These are phyloP conservation scores for Camellia lanceoleosa DNA, from an alignment of 148 eudicot species.

Conservation along the genomic window DNA sequence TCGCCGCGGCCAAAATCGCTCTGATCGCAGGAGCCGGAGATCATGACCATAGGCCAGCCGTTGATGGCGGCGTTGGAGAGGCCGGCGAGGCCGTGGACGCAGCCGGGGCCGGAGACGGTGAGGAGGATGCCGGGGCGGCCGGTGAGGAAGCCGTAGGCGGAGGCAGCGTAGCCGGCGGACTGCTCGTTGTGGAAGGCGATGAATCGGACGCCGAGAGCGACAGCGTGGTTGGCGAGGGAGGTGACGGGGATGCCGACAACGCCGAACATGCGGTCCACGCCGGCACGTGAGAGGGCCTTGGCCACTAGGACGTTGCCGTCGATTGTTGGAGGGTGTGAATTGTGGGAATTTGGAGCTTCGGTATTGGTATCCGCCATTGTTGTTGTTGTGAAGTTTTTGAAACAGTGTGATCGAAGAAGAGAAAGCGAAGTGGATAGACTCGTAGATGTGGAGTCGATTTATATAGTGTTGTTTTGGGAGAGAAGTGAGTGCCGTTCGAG, in stretches of 20 bases:
- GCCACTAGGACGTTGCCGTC: slow-evolving; percentile 77
- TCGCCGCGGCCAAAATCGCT: slow-evolving; percentile 66
- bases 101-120: slow-evolving; percentile 97
- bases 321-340: slow-evolving; percentile 12
- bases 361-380: slow-evolving; percentile 34
- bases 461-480: no score
- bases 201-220: slow-evolving; percentile 75
- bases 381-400: not conserved
- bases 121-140: slow-evolving; percentile 78
- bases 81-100: slow-evolving; percentile 95
- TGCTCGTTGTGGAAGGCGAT: slow-evolving; percentile 99
- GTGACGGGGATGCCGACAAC: slow-evolving; percentile 97
- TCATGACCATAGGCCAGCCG: slow-evolving; percentile 71
- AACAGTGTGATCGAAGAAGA: no score
- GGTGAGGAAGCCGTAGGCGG: slow-evolving; percentile 89
- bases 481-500: no score
- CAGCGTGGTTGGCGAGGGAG: slow-evolving; percentile 72
- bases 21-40: slow-evolving; percentile 88
- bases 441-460: no score
- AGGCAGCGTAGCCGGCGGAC: slow-evolving; percentile 97
- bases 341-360: not conserved
- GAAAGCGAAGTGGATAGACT: no score
- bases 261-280: slow-evolving; percentile 75
- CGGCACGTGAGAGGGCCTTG: slow-evolving; percentile 55
- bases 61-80: slow-evolving; percentile 78